phyloP scores from a whole-genome alignment of 1,284 basidiomycete species.

The Acaromyces ingoldii region DNA sequence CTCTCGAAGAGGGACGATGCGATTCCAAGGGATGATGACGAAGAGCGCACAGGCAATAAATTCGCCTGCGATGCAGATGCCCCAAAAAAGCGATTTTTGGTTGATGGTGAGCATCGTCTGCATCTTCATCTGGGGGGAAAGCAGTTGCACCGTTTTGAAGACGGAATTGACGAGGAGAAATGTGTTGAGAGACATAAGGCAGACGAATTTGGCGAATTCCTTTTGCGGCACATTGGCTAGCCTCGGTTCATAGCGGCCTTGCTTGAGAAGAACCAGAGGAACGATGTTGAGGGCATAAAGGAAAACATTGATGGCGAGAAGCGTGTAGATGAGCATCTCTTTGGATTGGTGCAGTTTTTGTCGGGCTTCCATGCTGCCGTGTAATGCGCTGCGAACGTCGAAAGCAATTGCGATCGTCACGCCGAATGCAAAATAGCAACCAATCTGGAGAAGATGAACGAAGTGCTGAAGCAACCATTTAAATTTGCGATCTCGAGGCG shows the following conservation, averaged over 20 bases:
- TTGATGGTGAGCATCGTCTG: not conserved
- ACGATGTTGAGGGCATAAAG: not conserved
- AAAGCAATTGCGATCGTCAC: conserved; percentile 5
- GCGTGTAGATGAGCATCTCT: conserved; percentile 2
- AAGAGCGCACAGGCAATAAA: conserved; percentile 4
- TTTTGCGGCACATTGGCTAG: not conserved
- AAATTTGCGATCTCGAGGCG: not conserved
- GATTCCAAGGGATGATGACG: not conserved
- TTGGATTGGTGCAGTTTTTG: conserved; percentile 1
- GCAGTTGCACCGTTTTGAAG: conserved; percentile 1
- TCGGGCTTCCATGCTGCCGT: not conserved
- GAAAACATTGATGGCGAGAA: not conserved
- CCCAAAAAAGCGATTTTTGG: conserved; percentile 3
- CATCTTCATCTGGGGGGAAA: not conserved
- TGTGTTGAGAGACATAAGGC: not conserved
- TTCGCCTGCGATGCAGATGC: not conserved
- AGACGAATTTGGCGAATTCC: not conserved
- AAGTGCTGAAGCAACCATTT: not conserved
- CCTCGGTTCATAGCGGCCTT: not conserved
- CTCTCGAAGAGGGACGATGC: conserved; percentile 1
- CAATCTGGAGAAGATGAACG: not conserved
- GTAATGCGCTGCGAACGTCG: conserved; percentile 1
- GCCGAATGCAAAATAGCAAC: not conserved
- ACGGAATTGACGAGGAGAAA: conserved; percentile 1
- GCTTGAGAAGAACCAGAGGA: not conserved